Evolutionary conservation across 306 rosid genomes (phyloP), one percentile per base, ranked within the genome.

Genomic region (Heteromeles arbutifolia): DNA sequence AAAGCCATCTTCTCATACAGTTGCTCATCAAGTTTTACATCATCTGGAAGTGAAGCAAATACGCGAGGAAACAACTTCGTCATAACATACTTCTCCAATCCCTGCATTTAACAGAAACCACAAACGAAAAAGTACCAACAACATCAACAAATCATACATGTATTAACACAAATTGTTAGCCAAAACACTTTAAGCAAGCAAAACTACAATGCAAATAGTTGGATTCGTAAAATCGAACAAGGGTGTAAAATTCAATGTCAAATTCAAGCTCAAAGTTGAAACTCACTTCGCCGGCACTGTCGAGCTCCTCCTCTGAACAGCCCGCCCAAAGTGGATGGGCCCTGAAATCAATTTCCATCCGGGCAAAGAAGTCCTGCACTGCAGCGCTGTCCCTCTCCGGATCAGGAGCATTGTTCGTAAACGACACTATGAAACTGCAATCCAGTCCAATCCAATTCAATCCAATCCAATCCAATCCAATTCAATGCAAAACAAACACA

Each of bases 51-150:
- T 45, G 97, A 87, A 84, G 98, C 93, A 96, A 90, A 96, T 78
- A 96, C 97, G 61, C 89, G 98, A 77, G 97, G 65, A 87, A 88
- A 96, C 80, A 96, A 85, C 89, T 96, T 96, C 5, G 99, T 96
- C 99, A 92, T 92, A 80, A 96, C 98, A 89, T 96, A 96, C 88
- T 96, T 96, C 97, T 96, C 99, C 87, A 96, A 89, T 52, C 99
- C 99, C 99, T 96, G 91, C 65, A 78, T 71, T 79, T 41, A 73
- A 78, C 53, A 74, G 70, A 84, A 75, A 67, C 59, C 75, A 73
- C 31, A 45, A 74, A 57, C 61, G 62, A 76, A 67, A 17, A 72
- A 65, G 82, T 73, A 69, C 71, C 37, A 53, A 67, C 50, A 62
- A 71, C 73, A 62, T 48, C n/a, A 68, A 67, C 52, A 84, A 75